Evolutionary conservation across 768 basidiomycete species (phyloP).

Genomic region (Mycena galopus): DNA sequence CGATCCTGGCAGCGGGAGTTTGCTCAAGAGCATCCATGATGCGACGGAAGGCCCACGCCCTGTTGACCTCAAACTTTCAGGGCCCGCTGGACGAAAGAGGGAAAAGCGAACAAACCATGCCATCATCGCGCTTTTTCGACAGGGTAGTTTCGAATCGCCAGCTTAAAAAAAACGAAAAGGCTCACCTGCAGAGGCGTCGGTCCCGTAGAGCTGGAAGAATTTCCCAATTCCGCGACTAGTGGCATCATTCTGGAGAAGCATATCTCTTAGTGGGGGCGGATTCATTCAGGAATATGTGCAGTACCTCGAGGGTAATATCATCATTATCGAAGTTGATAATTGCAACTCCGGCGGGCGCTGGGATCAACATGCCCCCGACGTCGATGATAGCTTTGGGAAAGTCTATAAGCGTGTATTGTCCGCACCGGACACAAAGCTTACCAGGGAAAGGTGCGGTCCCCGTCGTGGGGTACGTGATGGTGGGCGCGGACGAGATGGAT

Average conservation of each 20-base stretch:
- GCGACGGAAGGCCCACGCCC: constrained; percentile 68
- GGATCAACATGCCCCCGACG: constrained; percentile 59
- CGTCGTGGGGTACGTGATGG: constrained; percentile 60
- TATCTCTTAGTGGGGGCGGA: not conserved
- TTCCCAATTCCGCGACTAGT: constrained; percentile 66
- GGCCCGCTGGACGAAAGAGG: too few species aligned
- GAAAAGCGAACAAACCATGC: constrained; percentile 54
- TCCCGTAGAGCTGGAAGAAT: constrained; percentile 70
- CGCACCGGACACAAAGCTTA: not conserved
- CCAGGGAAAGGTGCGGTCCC: constrained; percentile 61
- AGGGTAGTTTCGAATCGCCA: too few species aligned
- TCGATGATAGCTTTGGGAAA: constrained; percentile 45
- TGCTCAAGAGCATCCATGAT: constrained; percentile 72
- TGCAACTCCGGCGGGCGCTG: constrained; percentile 54
- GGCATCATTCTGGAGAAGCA: constrained; percentile 51
- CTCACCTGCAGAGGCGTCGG: constrained; percentile 52
- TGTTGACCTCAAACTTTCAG: not conserved
- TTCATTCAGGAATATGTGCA: not conserved
- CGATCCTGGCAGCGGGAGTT: constrained; percentile 60
- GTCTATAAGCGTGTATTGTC: not conserved
- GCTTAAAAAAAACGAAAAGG: too few species aligned
- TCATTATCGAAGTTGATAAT: constrained; percentile 67
- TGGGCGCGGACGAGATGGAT: constrained; percentile 63
- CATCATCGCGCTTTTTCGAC: constrained; percentile 62
- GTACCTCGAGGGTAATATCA: constrained; percentile 55